phyloP scores from a whole-genome alignment of 345 rosid genomes.

The Mangifera indica region DNA sequence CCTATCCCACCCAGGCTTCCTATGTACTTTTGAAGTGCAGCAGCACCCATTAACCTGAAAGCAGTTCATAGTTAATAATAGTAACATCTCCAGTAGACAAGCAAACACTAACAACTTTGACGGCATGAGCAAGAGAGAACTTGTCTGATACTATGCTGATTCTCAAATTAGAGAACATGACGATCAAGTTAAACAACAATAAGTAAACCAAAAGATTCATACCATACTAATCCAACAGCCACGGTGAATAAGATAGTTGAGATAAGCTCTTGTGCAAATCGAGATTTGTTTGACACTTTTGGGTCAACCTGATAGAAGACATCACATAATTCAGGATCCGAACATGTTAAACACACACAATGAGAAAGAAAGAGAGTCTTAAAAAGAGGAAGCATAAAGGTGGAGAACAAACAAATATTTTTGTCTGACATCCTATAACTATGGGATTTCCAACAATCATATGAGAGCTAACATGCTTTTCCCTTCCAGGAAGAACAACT shows the following conservation, averaged over 20 bases:
- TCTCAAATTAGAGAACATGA: conserved; percentile 3
- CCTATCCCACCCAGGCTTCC: conserved; percentile 98
- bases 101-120: conserved; percentile 18
- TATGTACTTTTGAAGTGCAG: conserved; percentile 92
- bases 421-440: not conserved
- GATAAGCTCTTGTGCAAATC: conserved; percentile 87
- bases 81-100: conserved; percentile 14
- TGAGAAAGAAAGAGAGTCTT: not conserved
- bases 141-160: not conserved
- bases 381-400: not conserved
- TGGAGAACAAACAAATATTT: not conserved
- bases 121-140: conserved; percentile 4
- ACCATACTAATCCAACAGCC: conserved; percentile 88
- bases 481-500: not conserved
- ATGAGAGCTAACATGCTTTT: not conserved
- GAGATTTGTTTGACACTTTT: conserved; percentile 72
- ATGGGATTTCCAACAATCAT: conserved; percentile 5
- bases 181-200: conserved; percentile 4
- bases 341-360: not conserved
- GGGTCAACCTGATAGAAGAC: conserved; percentile 68
- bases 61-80: conserved; percentile 21
- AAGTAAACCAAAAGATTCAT: conserved; percentile 25
- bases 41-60: conserved; percentile 89
- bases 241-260: conserved; percentile 86
- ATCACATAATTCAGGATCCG: conserved; percentile 4